Evolutionary conservation across 2,329 filamentous ascomycete species (phyloP).

Genomic region (Dactylellina leptospora): DNA sequence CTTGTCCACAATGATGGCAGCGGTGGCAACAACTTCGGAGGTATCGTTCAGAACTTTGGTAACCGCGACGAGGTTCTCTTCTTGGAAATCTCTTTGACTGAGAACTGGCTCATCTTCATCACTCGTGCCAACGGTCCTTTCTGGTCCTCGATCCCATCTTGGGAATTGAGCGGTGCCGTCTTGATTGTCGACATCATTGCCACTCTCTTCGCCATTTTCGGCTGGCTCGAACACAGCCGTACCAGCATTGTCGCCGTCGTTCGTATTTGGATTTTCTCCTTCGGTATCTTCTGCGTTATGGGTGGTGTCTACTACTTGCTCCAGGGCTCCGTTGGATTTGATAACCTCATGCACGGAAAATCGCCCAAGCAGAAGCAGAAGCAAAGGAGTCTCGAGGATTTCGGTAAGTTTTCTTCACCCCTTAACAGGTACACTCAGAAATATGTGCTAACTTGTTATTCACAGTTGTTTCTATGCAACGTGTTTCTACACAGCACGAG

Average conservation of each 20-base stretch:
- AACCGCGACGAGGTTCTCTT: slow-evolving; percentile 83
- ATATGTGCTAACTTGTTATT: slow-evolving; percentile 64
- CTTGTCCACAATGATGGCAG: slow-evolving; percentile 67
- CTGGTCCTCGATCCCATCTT: slow-evolving; percentile 88
- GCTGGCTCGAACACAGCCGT: slow-evolving; percentile 75
- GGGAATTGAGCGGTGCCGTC: slow-evolving; percentile 82
- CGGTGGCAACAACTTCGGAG: slow-evolving; percentile 63
- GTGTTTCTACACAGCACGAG: slow-evolving; percentile 90
- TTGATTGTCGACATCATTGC: slow-evolving; percentile 82
- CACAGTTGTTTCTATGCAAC: slow-evolving; percentile 81
- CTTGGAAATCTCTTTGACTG: slow-evolving; percentile 86
- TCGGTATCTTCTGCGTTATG: slow-evolving; percentile 87
- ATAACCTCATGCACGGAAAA: slow-evolving; percentile 93
- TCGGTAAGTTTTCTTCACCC: slow-evolving; percentile 70
- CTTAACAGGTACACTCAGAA: slow-evolving; percentile 12
- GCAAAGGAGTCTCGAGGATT: slow-evolving; percentile 87
- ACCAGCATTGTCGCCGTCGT: slow-evolving; percentile 85
- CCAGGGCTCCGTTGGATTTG: slow-evolving; percentile 80
- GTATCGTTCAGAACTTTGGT: slow-evolving; percentile 91
- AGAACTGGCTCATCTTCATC: slow-evolving; percentile 98
- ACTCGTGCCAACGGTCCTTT: slow-evolving; percentile 91
- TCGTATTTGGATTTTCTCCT: slow-evolving; percentile 89
- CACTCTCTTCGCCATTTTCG: slow-evolving; percentile 85
- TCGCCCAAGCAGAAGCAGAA: slow-evolving; percentile 81
- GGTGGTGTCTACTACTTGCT: slow-evolving; percentile 75